phyloP scores from a whole-genome alignment of 1,139 yeast genomes.

The Hyphopichia burtonii region DNA sequence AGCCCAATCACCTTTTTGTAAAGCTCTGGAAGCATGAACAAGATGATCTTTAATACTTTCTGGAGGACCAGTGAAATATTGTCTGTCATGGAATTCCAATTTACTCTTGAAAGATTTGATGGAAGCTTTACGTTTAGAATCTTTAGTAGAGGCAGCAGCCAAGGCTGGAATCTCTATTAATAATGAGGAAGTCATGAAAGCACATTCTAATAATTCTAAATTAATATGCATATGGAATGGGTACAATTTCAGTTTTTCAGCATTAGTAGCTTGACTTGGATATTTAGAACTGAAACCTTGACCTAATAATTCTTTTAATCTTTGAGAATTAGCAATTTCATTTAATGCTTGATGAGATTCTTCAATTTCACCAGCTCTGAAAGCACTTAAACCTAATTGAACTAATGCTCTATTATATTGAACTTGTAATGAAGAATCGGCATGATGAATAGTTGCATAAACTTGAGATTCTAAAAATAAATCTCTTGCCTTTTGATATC shows the following conservation, averaged over 20 bases:
- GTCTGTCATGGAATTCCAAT: conserved; percentile 91
- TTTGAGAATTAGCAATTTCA: conserved; percentile 83
- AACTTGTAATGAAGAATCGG: conserved; percentile 86
- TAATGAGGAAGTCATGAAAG: conserved; percentile 85
- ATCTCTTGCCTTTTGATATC: conserved; percentile 82
- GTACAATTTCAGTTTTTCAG: conserved; percentile 78
- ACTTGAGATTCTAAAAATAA: conserved; percentile 83
- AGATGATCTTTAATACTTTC: conserved; percentile 94
- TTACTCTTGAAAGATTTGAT: conserved; percentile 88
- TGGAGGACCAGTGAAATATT: conserved; percentile 96
- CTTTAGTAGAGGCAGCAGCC: conserved; percentile 45
- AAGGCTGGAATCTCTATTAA: conserved; percentile 90
- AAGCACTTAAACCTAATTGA: conserved; percentile 94
- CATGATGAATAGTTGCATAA: conserved; percentile 76
- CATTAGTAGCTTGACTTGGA: conserved; percentile 54
- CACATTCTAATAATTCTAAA: conserved; percentile 91
- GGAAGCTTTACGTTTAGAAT: conserved; percentile 62
- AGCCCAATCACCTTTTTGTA: conserved; percentile 90
- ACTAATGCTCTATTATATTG: conserved; percentile 93
- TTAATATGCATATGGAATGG: conserved; percentile 99
- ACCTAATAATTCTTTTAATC: conserved; percentile 90
- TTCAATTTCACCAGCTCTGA: conserved; percentile 81
- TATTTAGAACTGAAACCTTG: conserved; percentile 80
- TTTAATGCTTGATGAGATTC: conserved; percentile 87
- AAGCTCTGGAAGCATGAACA: conserved; percentile 87